Evolutionary conservation across 495 filamentous ascomycete genomes (phyloP).

Genomic region (Aspergillus ostianus): DNA sequence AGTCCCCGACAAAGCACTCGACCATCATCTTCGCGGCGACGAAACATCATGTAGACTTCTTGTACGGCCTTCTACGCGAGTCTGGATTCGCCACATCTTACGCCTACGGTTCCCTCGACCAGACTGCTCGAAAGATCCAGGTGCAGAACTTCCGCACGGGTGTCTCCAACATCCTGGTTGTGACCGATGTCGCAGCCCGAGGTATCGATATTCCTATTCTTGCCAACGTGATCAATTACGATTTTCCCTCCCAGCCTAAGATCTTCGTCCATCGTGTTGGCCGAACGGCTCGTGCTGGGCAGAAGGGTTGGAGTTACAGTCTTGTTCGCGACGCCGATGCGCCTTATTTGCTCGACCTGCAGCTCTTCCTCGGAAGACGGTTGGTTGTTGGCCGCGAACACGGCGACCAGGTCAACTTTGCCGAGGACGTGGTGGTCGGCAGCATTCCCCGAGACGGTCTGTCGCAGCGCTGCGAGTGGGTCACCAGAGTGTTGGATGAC

Average conservation of each 20-base stretch:
- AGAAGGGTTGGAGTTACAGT: slow-evolving; percentile 91
- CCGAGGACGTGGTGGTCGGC: slow-evolving; percentile 79
- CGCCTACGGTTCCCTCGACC: slow-evolving; percentile 89
- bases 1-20: slow-evolving; percentile 60
- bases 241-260: slow-evolving; percentile 96
- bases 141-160: slow-evolving; percentile 84
- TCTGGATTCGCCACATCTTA: slow-evolving; percentile 88
- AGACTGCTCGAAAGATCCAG: slow-evolving; percentile 85
- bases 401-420: slow-evolving; percentile 60
- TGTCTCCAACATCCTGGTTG: slow-evolving; percentile 85
- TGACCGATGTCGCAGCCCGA: slow-evolving; percentile 94
- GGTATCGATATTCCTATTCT: slow-evolving; percentile 97
- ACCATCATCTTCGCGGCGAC: slow-evolving; percentile 94
- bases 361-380: slow-evolving; percentile 83
- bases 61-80: slow-evolving; percentile 66
- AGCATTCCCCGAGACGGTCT: slow-evolving; percentile 65
- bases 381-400: slow-evolving; percentile 63
- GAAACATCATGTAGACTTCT: slow-evolving; percentile 97
- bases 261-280: slow-evolving; percentile 96
- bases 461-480: slow-evolving; percentile 72
- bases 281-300: slow-evolving; percentile 89
- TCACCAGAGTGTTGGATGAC: slow-evolving; percentile 71
- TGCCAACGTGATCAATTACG: slow-evolving; percentile 98
- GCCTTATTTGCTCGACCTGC: slow-evolving; percentile 90
- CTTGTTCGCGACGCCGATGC: slow-evolving; percentile 80